Evolutionary conservation across 371 early-diverging fungal genomes (phyloP).

Genomic region (Ecytonucleospora hepatopenaei): DNA sequence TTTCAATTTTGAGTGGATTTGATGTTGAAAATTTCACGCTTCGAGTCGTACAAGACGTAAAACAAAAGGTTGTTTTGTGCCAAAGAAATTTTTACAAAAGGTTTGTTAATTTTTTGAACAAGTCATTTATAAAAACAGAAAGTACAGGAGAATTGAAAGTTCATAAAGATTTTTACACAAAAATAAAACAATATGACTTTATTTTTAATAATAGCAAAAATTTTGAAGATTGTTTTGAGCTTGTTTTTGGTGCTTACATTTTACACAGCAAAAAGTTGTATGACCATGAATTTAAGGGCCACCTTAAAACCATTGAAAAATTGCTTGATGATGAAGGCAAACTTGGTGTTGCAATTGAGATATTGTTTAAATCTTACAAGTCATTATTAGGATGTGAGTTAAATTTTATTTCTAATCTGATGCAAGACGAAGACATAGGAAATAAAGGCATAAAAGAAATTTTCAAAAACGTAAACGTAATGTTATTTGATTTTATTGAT

Average conservation of each 20-base stretch:
- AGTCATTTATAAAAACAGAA: slow-evolving; percentile 11
- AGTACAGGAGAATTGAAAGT: slow-evolving; percentile 28
- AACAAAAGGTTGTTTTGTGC: slow-evolving; percentile 14
- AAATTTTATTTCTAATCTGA: slow-evolving; percentile 22
- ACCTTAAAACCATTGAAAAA: slow-evolving; percentile 20
- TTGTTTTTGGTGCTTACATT: slow-evolving; percentile 20
- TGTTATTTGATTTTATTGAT: slow-evolving; percentile 34
- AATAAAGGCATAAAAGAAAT: slow-evolving; percentile 3
- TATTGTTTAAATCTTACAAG: slow-evolving; percentile 26
- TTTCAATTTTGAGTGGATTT: slow-evolving; percentile 17
- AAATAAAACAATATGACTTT: slow-evolving; percentile 23
- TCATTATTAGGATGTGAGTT: slow-evolving; percentile 25
- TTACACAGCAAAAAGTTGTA: slow-evolving; percentile 27
- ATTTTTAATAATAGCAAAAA: slow-evolving; percentile 20
- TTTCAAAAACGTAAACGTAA: slow-evolving; percentile 8
- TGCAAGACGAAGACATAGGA: not conserved
- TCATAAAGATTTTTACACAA: slow-evolving; percentile 31
- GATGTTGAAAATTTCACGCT: slow-evolving; percentile 20
- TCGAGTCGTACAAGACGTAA: slow-evolving; percentile 37
- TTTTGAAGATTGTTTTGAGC: slow-evolving; percentile 20
- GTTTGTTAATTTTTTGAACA: slow-evolving; percentile 31
- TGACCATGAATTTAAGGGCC: slow-evolving; percentile 17
- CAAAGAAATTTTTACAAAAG: slow-evolving; percentile 31
- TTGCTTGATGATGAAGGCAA: slow-evolving; percentile 18
- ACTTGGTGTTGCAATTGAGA: slow-evolving; percentile 7